Percentiles rank a stretch among this genome's conserved stretches.
These are phyloP conservation scores for Dictyostelium intermedium DNA, from an alignment of 78 protist species.

Conservation along the genomic window DNA sequence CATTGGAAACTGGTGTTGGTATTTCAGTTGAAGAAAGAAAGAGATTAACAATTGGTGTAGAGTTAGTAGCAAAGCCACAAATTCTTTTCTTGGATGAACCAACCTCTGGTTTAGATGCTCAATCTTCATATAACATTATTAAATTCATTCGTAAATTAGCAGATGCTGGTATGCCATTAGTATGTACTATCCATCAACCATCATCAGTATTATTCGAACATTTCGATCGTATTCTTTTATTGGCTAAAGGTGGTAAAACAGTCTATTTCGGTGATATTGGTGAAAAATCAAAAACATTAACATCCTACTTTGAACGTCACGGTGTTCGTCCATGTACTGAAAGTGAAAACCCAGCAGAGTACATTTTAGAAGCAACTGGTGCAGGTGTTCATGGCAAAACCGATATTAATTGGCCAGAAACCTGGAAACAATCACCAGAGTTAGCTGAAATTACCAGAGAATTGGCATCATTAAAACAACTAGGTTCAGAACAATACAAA, in stretches of 20 bases:
- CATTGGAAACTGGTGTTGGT: conserved; percentile 72
- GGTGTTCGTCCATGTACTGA: conserved; percentile 54
- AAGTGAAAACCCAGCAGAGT: conserved; percentile 83
- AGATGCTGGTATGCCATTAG: conserved; percentile 75
- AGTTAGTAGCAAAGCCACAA: conserved; percentile 80
- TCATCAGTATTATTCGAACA: conserved; percentile 72
- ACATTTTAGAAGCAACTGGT: conserved; percentile 78
- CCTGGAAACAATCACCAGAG: conserved; percentile 60
- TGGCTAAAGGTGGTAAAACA: conserved; percentile 80
- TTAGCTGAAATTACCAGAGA: background rate
- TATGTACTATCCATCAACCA: conserved; percentile 83
- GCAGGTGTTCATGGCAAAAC: conserved; percentile 66
- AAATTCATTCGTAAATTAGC: conserved; percentile 73
- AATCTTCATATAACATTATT: conserved; percentile 69
- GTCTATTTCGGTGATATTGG: conserved; percentile 83
- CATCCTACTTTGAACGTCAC: conserved; percentile 34
- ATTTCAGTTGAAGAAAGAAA: conserved; percentile 75
- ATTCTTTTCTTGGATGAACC: conserved; percentile 39
- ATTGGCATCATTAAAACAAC: background rate
- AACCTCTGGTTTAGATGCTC: conserved; percentile 72
- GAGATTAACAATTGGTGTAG: conserved; percentile 79
- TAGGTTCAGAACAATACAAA: background rate
- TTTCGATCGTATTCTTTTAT: conserved; percentile 66
- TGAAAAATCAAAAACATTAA: conserved; percentile 29
- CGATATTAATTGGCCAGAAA: conserved; percentile 46